Percentiles rank a stretch among this genome's conserved stretches.
phyloP scores from a whole-genome alignment of 2,329 filamentous ascomycete genomes.

The Esteya vermicola region DNA sequence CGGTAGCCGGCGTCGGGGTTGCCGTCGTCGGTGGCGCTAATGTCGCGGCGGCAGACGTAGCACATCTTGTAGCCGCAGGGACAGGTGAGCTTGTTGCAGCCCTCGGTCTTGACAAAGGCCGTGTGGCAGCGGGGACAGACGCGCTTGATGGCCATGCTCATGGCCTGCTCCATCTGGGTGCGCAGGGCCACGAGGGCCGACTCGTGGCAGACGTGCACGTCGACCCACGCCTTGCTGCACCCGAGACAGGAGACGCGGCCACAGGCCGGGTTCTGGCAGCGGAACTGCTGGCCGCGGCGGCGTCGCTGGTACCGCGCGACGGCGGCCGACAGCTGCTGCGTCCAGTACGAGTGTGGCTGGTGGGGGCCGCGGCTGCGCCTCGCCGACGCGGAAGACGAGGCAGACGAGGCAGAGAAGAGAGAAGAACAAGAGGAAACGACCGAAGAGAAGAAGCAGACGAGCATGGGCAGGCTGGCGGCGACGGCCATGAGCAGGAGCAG shows the following conservation, averaged over 20 bases:
- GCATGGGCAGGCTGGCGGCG: slow-evolving; percentile 19
- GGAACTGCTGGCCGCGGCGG: slow-evolving; percentile 61
- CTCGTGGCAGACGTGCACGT: slow-evolving; percentile 84
- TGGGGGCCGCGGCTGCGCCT: background rate
- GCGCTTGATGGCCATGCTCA: slow-evolving; percentile 86
- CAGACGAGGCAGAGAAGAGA: no score
- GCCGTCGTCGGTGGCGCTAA: slow-evolving; percentile 28
- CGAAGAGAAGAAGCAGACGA: no score
- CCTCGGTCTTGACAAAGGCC: slow-evolving; percentile 81
- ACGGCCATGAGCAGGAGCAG: slow-evolving; percentile 23
- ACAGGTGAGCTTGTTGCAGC: slow-evolving; percentile 95
- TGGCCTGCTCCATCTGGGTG: slow-evolving; percentile 81
- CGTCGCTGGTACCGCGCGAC: slow-evolving; percentile 54
- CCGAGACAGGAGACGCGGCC: slow-evolving; percentile 59
- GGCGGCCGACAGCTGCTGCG: slow-evolving; percentile 39
- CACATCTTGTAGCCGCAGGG: slow-evolving; percentile 97
- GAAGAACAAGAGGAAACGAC: no score
- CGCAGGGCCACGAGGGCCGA: slow-evolving; percentile 68
- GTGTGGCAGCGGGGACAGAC: slow-evolving; percentile 86
- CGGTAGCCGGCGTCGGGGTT: slow-evolving; percentile 56
- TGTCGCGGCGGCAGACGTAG: slow-evolving; percentile 79
- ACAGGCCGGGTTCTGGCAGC: slow-evolving; percentile 59
- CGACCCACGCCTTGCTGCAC: slow-evolving; percentile 71
- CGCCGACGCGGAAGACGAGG: no score
- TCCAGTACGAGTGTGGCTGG: slow-evolving; percentile 15